Conservation (phyloP, 768 basidiomycete species). For the Russula vinacea region DNA sequence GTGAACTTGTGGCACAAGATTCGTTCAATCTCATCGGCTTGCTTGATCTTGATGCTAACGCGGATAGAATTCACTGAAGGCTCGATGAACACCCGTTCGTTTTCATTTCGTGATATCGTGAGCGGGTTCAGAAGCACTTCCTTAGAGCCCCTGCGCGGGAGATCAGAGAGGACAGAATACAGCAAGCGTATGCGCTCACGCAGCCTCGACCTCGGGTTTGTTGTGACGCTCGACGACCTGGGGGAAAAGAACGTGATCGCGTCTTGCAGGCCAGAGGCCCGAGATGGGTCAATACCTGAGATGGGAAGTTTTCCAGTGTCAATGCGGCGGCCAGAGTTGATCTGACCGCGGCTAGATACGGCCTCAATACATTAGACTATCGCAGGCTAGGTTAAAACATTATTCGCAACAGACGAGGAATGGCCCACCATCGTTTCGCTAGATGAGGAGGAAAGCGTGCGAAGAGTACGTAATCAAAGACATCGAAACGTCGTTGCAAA, state of each 20-base stretch:
- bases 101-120: constrained; percentile 93
- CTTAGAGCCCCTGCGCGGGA: constrained; percentile 65
- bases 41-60: constrained; percentile 97
- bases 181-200: constrained; percentile 43
- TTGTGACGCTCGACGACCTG: constrained; percentile 97
- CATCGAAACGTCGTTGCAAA: not conserved
- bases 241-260: constrained; percentile 28
- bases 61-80: constrained; percentile 96
- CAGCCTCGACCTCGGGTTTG: constrained; percentile 91
- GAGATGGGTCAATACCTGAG: constrained; percentile 62
- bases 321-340: constrained; percentile 97
- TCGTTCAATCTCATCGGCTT: constrained; percentile 97
- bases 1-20: constrained; percentile 98
- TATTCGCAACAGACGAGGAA: not conserved
- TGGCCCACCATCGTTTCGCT: constrained; percentile 28
- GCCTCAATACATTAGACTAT: constrained; percentile 92
- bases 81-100: constrained; percentile 95
- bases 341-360: constrained; percentile 93
- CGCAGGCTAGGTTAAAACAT: not conserved
- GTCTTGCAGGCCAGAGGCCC: constrained; percentile 22
- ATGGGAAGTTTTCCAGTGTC: constrained; percentile 96
- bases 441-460: constrained; percentile 14
- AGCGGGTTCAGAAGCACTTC: constrained; percentile 94
- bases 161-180: constrained; percentile 6
- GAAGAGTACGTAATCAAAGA: constrained; percentile 45